A percentile compares a stretch with the other conserved stretches of the same genome.
phyloP scores from a whole-genome alignment of 768 basidiomycete species.

The Peribolospora kevripleyi region DNA sequence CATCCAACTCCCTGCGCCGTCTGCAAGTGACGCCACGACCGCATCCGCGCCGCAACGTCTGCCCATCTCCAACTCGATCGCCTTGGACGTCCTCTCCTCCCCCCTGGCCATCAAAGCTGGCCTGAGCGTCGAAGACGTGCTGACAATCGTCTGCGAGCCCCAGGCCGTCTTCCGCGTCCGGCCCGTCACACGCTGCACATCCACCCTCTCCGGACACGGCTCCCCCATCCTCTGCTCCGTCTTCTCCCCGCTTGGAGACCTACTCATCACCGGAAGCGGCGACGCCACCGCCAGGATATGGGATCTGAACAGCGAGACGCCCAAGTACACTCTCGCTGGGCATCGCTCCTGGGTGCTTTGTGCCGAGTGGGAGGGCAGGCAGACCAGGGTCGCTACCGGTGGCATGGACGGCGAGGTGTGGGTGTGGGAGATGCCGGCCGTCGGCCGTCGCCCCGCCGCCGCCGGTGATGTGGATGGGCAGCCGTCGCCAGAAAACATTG shows the following conservation, averaged over 20 bases:
- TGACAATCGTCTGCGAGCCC: conserved; percentile 71
- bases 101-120: conserved; percentile 35
- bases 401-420: conserved; percentile 78
- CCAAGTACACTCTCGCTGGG: conserved; percentile 60
- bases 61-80: conserved; percentile 34
- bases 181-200: conserved; percentile 66
- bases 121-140: conserved; percentile 48
- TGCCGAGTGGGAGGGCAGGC: conserved; percentile 89
- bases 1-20: conserved; percentile 34
- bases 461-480: too few relatives aligned
- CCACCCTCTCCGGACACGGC: conserved; percentile 39
- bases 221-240: conserved; percentile 85
- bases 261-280: conserved; percentile 83
- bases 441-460: background rate
- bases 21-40: background rate
- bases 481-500: too few relatives aligned
- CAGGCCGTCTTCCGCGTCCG: conserved; percentile 88
- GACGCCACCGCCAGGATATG: conserved; percentile 80
- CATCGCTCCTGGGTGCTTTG: conserved; percentile 94
- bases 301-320: conserved; percentile 81
- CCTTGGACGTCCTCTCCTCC: conserved; percentile 49
- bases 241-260: conserved; percentile 76
- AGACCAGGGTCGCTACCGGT: conserved; percentile 70
- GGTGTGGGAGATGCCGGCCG: background rate
- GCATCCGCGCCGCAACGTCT: conserved; percentile 3